Evolutionary conservation across 441 rosid species (phyloP), one percentile per base, ranked within the genome.

Genomic region (Arabidopsis lyrata): DNA sequence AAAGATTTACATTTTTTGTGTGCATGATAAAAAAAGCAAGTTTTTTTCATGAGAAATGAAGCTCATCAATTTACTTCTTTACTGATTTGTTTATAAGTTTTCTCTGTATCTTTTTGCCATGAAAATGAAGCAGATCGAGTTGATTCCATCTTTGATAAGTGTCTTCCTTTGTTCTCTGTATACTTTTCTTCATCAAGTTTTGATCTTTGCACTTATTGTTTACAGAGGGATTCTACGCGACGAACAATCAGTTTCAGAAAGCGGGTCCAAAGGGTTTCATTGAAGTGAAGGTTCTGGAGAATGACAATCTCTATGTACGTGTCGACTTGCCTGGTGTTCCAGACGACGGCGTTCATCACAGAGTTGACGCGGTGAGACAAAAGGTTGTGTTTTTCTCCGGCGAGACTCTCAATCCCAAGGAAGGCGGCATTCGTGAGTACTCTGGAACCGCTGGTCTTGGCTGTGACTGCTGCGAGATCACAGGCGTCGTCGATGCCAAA

Each of bases 381-480:
- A 75, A 75, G 57, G 1, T 67, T 3, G 74, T 68, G 4, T 52
- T 68, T 60, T 67, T 68, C 69, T 67, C 68, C 57, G 69, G 62
- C 10, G 57, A 77, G 12, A 53, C 63, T n/a, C 29, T 10, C 13
- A 13, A 3, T 16, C 63, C 49, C 32, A 8, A 10, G 2, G 60
- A 15, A 3, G 63, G 32, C 11, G 34, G n/a, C 1, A 36, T 32
- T 2, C 66, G 76, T 35, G 66, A 58, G 35, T 70, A 65, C 72
- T 70, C 55, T 0, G 73, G 76, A 6, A 1, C 41, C 14, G 62
- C 72, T 5, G 72, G 76, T 32, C 9, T 77, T 1, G 48, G 49
- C 9, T 65, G 76, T 42, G 55, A 72, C 75, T 72, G 76, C 38
- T 77, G 76, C 42, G 77, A 77, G 50, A 58, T 77, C 56, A 77